phyloP scores from a whole-genome alignment of 23 red algal species.

The Gracilariopsis chorda region DNA sequence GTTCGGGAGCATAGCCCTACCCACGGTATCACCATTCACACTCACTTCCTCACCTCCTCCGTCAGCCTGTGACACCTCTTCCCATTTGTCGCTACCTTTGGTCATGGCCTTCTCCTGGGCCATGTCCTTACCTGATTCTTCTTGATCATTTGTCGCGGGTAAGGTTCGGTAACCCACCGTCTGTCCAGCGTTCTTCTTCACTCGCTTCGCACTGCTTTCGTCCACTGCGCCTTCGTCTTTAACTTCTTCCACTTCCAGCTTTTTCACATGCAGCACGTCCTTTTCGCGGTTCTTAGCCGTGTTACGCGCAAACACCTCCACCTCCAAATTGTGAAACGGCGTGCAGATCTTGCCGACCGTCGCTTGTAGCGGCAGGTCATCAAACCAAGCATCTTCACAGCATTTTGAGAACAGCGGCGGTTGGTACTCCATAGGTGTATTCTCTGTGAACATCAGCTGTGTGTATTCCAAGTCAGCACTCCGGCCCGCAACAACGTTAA shows the following conservation, averaged over 20 bases:
- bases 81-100: too few relatives aligned
- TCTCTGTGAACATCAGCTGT: slow-evolving; percentile 28
- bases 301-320: slow-evolving; percentile 10
- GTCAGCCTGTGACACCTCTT: too few relatives aligned
- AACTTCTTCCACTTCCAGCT: background rate
- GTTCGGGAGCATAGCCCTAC: too few relatives aligned
- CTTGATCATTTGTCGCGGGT: too few relatives aligned
- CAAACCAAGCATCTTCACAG: slow-evolving; percentile 32
- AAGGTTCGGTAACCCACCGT: too few relatives aligned
- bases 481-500: background rate
- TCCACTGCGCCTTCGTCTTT: background rate
- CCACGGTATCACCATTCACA: too few relatives aligned
- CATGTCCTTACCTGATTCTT: too few relatives aligned
- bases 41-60: too few relatives aligned
- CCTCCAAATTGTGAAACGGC: slow-evolving; percentile 36
- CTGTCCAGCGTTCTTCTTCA: too few relatives aligned
- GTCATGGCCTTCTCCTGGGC: too few relatives aligned
- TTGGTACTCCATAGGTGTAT: slow-evolving; percentile 43
- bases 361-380: background rate
- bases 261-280: background rate
- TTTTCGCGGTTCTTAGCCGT: slow-evolving; percentile 1
- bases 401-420: slow-evolving; percentile 46
- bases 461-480: background rate
- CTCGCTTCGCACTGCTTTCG: too few relatives aligned
- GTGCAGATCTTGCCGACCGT: background rate